Conservation (phyloP, 768 basidiomycete species). For the Suillus clintonianus region DNA sequence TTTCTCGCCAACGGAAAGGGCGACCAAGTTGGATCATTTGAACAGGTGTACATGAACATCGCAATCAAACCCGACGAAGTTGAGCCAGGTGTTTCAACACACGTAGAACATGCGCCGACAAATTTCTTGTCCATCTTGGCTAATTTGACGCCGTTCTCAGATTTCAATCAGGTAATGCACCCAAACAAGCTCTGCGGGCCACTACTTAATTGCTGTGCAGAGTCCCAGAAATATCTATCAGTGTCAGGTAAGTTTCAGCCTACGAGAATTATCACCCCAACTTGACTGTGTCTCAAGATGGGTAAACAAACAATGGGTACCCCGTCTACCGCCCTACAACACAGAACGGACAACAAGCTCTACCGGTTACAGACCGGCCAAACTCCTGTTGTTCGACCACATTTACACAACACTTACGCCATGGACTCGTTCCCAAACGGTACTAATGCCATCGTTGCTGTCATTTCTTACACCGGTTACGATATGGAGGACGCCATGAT, state of each 20-base stretch:
- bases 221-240: slow-evolving; percentile 92
- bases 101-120: slow-evolving; percentile 93
- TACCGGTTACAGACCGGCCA: slow-evolving; percentile 96
- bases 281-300: slow-evolving; percentile 60
- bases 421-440: slow-evolving; percentile 99
- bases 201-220: slow-evolving; percentile 36
- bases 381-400: slow-evolving; percentile 91
- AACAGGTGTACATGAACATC: slow-evolving; percentile 99
- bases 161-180: slow-evolving; percentile 87
- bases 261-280: not conserved
- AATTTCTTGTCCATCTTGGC: slow-evolving; percentile 96
- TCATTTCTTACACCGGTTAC: slow-evolving; percentile 99
- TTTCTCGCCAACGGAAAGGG: slow-evolving; percentile 82
- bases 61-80: slow-evolving; percentile 90
- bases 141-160: slow-evolving; percentile 97
- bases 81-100: slow-evolving; percentile 72
- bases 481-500: slow-evolving; percentile 99
- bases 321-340: slow-evolving; percentile 86
- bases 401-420: slow-evolving; percentile 89
- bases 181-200: not conserved
- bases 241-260: slow-evolving; percentile 64
- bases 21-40: slow-evolving; percentile 94
- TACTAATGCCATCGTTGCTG: slow-evolving; percentile 97
- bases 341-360: slow-evolving; percentile 97
- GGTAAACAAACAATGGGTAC: slow-evolving; percentile 99